Evolutionary conservation across 768 basidiomycete genomes (phyloP).

Genomic region (Mrakia frigida): DNA sequence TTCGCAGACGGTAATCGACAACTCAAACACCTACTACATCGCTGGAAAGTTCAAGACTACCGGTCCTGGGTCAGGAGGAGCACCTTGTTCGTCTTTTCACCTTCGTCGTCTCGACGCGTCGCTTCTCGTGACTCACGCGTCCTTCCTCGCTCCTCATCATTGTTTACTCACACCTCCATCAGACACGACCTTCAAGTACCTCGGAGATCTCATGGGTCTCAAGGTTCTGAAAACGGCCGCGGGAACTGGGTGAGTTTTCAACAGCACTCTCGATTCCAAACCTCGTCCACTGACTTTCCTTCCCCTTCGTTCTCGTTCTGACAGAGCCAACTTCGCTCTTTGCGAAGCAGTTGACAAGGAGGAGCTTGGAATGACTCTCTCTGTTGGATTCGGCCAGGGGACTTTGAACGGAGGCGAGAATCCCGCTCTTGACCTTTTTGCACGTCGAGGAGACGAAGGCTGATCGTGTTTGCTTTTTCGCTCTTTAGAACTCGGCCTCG

Average conservation of each 20-base stretch:
- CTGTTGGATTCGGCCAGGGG: constrained; percentile 54
- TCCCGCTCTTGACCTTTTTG: constrained; percentile 54
- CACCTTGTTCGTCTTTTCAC: constrained; percentile 19
- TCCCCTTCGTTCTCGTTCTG: too few species aligned
- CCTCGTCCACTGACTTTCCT: too few species aligned
- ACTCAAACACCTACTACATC: constrained; percentile 34
- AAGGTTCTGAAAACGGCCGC: constrained; percentile 63
- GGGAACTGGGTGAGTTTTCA: constrained; percentile 55
- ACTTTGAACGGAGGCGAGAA: constrained; percentile 32
- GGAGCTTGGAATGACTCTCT: constrained; percentile 55
- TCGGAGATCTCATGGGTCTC: constrained; percentile 80
- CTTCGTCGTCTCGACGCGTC: too few species aligned
- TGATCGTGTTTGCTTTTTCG: constrained; percentile 68
- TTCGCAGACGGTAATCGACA: constrained; percentile 24
- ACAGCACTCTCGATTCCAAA: too few species aligned
- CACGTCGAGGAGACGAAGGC: constrained; percentile 48
- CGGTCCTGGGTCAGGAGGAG: constrained; percentile 63
- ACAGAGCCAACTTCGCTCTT: constrained; percentile 74
- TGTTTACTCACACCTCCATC: constrained; percentile 48
- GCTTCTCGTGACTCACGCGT: background rate
- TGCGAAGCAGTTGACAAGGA: constrained; percentile 61
- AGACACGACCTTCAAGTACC: constrained; percentile 50
- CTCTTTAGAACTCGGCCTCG: constrained; percentile 38
- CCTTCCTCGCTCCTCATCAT: background rate
- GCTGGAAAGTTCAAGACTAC: constrained; percentile 80